Percentiles rank a stretch among this genome's conserved stretches.
phyloP scores from a whole-genome alignment of 352 stramenopile species.

The Phytopythium oedochilum region DNA sequence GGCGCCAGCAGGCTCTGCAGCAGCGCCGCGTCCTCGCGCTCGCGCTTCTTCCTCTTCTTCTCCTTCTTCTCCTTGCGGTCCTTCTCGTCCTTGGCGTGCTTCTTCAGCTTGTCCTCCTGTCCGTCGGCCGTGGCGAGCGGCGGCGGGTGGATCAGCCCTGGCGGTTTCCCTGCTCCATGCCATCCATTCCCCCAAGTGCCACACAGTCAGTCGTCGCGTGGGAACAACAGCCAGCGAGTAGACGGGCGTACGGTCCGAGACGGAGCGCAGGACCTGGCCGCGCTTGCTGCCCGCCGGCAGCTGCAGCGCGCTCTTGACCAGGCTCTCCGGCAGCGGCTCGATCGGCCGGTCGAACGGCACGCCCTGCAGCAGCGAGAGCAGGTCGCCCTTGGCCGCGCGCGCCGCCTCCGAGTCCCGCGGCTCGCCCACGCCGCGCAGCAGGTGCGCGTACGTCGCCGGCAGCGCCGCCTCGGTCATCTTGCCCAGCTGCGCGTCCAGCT shows the following conservation, averaged over 20 bases:
- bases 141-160: slow-evolving; percentile 63
- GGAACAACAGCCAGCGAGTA: no score
- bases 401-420: slow-evolving; percentile 29
- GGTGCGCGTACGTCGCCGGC: slow-evolving; percentile 64
- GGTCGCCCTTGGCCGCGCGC: slow-evolving; percentile 36
- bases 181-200: no score
- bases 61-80: slow-evolving; percentile 81
- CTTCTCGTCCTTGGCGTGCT: slow-evolving; percentile 59
- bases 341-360: slow-evolving; percentile 80
- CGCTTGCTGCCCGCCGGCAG: slow-evolving; percentile 56
- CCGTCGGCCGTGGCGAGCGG: slow-evolving; percentile 24
- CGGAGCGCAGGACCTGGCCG: slow-evolving; percentile 42
- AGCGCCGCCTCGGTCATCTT: slow-evolving; percentile 61
- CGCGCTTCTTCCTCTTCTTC: slow-evolving; percentile 81
- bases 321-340: slow-evolving; percentile 59
- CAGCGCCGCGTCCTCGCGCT: slow-evolving; percentile 59
- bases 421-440: slow-evolving; percentile 64
- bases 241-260: slow-evolving; percentile 26
- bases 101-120: slow-evolving; percentile 45
- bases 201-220: no score
- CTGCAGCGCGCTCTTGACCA: slow-evolving; percentile 70
- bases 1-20: slow-evolving; percentile 75
- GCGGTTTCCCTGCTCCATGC: slow-evolving; percentile 20
- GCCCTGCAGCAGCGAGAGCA: slow-evolving; percentile 56
- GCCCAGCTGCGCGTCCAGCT: slow-evolving; percentile 49